Evolutionary conservation across 164 flowering plant genomes (phyloP).

Genomic region (Magnolia sinica): DNA sequence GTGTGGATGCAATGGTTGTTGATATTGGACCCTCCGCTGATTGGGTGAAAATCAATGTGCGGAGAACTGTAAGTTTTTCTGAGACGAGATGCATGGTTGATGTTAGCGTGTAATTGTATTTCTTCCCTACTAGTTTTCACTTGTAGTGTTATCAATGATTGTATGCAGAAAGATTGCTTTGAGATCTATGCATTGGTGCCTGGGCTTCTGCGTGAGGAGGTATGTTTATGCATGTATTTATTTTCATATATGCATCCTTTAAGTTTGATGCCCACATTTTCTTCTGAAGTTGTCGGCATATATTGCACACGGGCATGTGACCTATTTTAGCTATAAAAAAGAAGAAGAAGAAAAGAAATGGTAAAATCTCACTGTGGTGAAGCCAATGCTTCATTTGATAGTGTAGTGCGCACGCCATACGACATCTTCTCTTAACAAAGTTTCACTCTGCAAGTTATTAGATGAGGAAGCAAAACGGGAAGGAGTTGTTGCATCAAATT

Average conservation of each 20-base stretch:
- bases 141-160: neutral
- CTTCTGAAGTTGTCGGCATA: too few species aligned
- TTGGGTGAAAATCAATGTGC: slow-evolving; percentile 93
- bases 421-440: too few species aligned
- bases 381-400: too few species aligned
- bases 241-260: neutral
- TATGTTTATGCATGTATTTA: slow-evolving; percentile 9
- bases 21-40: slow-evolving; percentile 87
- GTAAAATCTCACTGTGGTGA: too few species aligned
- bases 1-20: slow-evolving; percentile 57
- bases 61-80: slow-evolving; percentile 58
- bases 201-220: slow-evolving; percentile 97
- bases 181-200: slow-evolving; percentile 98
- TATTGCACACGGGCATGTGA: neutral
- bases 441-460: too few species aligned
- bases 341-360: too few species aligned
- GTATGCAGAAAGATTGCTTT: slow-evolving; percentile 84
- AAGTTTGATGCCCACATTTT: too few species aligned
- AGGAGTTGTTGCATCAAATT: too few species aligned
- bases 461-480: too few species aligned
- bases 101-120: neutral
- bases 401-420: too few species aligned
- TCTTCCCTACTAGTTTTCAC: neutral
- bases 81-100: neutral
- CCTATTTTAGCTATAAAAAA: neutral